Evolutionary conservation across 345 rosid genomes (phyloP), one percentile per base, ranked within the genome.

Genomic region (Triadica sebifera): DNA sequence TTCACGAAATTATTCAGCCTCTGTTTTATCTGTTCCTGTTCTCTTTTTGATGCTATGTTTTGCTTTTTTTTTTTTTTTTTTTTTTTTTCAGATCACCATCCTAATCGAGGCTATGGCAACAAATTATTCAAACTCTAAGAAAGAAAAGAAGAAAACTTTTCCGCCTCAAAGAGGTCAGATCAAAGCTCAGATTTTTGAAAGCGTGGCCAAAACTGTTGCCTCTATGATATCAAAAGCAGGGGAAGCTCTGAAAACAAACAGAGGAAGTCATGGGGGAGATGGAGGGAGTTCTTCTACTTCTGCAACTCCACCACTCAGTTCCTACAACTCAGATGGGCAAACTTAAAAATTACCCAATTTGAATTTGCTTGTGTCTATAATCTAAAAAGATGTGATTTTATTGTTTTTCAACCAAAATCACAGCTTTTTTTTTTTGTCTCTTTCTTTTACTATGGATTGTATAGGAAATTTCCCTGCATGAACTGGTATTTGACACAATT

Each of bases 121-220:
- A 3, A 60, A 52, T 61, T 1, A 74, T 74, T n/a, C 81, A 11
- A 37, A 78, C 34, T 56, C 55, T 3, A 34, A 39, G 47, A 65
- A 53, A 49, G 46, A 20, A 4, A 57, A 16, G 20, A 65, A 15
- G 16, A 25, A 13, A 17, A 65, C 41, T 29, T 8, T 70, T 53
- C 84, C 89, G 5, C 89, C 89, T 0, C 60, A 13, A 20, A 69
- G 89, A 51, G 89, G 89, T 17, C 74, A 59, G 74, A 39, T 86
- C 70, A 86, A 78, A 79, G 84, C 73, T 75, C 76, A 66, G 53
- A 86, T 86, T 65, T 80, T 83, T 25, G 70, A 16, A 73, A 66
- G 68, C 67, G n/a, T 83, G 16, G 68, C 49, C 49, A 75, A 47
- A 57, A 13, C 75, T 12, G 9, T 81, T 38, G 19, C 22, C 49